Percentiles rank a stretch among this genome's conserved stretches.
Evolutionary conservation across 1,284 basidiomycete genomes (phyloP).

Genomic region (Boletellus sp.): DNA sequence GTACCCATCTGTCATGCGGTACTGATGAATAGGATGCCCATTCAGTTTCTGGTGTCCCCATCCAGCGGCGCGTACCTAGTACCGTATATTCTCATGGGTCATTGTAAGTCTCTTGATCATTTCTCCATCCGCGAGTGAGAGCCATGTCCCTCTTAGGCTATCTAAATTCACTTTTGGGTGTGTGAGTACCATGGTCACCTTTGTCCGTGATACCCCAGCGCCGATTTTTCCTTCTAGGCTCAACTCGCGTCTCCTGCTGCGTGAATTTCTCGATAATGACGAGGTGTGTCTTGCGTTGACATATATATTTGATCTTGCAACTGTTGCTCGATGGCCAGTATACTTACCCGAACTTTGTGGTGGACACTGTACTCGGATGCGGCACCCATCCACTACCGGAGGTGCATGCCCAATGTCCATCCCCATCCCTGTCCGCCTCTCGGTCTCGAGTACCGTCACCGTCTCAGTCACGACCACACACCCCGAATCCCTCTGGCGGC

Average conservation of each 20-base stretch:
- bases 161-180: conserved; percentile 33
- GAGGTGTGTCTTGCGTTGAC: conserved; percentile 14
- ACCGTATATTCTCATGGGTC: conserved; percentile 33
- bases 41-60: conserved; percentile 30
- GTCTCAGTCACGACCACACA: not conserved
- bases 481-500: not conserved
- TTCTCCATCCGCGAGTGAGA: not conserved
- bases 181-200: conserved; percentile 19
- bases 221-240: conserved; percentile 14
- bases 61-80: conserved; percentile 32
- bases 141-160: conserved; percentile 18
- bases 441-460: not conserved
- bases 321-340: conserved; percentile 12
- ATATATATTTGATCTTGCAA: not conserved
- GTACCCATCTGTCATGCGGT: not conserved
- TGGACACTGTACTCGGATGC: conserved; percentile 23
- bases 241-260: conserved; percentile 29
- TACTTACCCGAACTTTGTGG: conserved; percentile 22
- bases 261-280: conserved; percentile 27
- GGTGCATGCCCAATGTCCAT: conserved; percentile 7
- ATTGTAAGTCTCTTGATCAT: conserved; percentile 19
- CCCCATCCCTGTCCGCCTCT: conserved; percentile 3
- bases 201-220: not conserved
- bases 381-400: conserved; percentile 11
- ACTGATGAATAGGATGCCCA: not conserved